Evolutionary conservation across 192 early-diverging fungal genomes (phyloP).

Genomic region (Coemansia sp.): DNA sequence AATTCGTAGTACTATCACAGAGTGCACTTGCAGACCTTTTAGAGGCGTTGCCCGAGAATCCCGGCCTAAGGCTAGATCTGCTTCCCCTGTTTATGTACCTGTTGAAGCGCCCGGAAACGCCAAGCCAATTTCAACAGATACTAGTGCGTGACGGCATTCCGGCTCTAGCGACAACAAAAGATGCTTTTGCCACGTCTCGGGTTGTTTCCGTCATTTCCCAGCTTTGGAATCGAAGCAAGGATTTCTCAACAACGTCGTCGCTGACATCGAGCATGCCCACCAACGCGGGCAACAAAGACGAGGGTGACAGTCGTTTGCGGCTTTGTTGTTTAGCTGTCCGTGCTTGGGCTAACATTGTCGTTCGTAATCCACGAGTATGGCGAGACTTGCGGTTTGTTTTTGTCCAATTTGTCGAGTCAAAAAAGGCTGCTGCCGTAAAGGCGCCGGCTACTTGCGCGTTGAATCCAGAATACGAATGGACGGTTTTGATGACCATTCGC

Average conservation of each 20-base stretch:
- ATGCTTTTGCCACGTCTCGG: slow-evolving; percentile 33
- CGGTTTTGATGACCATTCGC: slow-evolving; percentile 27
- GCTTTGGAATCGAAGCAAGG: slow-evolving; percentile 20
- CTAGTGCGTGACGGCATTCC: slow-evolving; percentile 21
- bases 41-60: not conserved
- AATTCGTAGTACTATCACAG: not conserved
- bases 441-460: not conserved
- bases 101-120: slow-evolving; percentile 13
- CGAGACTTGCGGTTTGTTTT: slow-evolving; percentile 29
- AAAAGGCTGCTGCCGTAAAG: slow-evolving; percentile 16
- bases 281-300: not conserved
- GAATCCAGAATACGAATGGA: slow-evolving; percentile 36
- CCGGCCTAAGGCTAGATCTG: slow-evolving; percentile 16
- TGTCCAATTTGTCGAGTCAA: slow-evolving; percentile 28
- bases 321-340: slow-evolving; percentile 32
- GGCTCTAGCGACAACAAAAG: slow-evolving; percentile 15
- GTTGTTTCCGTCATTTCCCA: slow-evolving; percentile 23
- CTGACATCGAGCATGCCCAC: not conserved
- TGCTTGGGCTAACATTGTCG: slow-evolving; percentile 26
- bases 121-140: slow-evolving; percentile 13
- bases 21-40: slow-evolving; percentile 13
- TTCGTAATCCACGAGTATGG: slow-evolving; percentile 35
- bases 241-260: not conserved
- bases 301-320: slow-evolving; percentile 1
- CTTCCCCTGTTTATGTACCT: slow-evolving; percentile 26